Percentiles rank a stretch among this genome's conserved stretches.
Conservation (phyloP, 2,329 filamentous ascomycete species). For the Didymella arachidicola region DNA sequence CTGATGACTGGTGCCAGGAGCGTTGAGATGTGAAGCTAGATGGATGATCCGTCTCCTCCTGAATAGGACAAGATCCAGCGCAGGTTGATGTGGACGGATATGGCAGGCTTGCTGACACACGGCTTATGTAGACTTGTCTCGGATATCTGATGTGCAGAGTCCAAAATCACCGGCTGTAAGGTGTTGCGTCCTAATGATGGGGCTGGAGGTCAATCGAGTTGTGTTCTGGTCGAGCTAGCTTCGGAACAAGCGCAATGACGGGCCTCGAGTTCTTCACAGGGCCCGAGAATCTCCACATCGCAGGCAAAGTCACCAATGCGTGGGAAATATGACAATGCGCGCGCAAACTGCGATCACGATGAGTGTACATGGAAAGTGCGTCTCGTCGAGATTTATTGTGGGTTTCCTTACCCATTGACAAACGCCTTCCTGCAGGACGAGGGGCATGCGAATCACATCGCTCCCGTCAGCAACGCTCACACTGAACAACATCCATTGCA, state of each 20-base stretch:
- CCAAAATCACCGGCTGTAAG: too few species aligned
- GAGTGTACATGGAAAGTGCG: too few species aligned
- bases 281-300: not conserved
- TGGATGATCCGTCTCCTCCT: too few species aligned
- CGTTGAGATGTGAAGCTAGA: too few species aligned
- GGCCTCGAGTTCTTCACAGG: not conserved
- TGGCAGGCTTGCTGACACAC: not conserved
- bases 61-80: not conserved
- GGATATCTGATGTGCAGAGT: too few species aligned
- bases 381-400: not conserved
- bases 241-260: not conserved
- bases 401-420: not conserved
- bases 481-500: not conserved
- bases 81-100: not conserved
- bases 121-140: not conserved
- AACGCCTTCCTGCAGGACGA: not conserved
- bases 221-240: not conserved
- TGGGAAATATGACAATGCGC: not conserved
- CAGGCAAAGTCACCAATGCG: too few species aligned
- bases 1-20: too few species aligned
- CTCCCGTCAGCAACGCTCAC: too few species aligned
- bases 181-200: not conserved
- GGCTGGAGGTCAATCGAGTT: not conserved
- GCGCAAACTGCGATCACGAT: too few species aligned
- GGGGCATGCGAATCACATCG: not conserved